Base-by-base conservation (phyloP, 2,329 filamentous ascomycete species). In the Sclerotinia minor region DNA sequence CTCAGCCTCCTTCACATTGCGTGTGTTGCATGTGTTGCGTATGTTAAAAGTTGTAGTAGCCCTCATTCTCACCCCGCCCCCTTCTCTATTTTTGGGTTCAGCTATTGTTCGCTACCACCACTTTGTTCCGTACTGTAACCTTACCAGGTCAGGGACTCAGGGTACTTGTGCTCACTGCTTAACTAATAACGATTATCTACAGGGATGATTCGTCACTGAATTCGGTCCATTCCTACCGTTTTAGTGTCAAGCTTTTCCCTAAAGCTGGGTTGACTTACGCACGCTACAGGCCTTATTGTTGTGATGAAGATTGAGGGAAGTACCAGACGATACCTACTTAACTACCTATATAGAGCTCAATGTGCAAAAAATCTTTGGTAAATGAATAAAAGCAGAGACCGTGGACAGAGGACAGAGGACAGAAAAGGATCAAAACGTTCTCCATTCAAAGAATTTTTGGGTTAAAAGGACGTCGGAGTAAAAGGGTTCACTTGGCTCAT, bases 1-100 rank as follows among this genome's bases (percentile, higher is more conserved):
- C 57, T 45, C 57, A 59, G 57, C 57, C 57, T 60, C 57, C 57
- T 21, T 59, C 9, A 32, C 9, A 59, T 59, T 59, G 57, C 38
- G 17, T 59, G 4, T 29, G 19, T 35, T 55, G 29, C 29, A 3
- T 49, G 17, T 13, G 38, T 41, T 15, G n/a, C n/a, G n/a, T n/a
- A n/a, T n/a, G n/a, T n/a, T n/a, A n/a, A n/a, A 41, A 29, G 17
- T 17, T 29, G 49, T 26, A 52, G 24, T 11, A 21, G 26, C 50
- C 6, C 26, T 26, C 52, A 5, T 15, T 15, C 8, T 19, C 24
- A 41, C 50, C 52, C 54, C 35, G 38, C 54, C 19, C 19, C 55
- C 26, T 24, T 41, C 29, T 45, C 55, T 59, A 59, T 59, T 45
- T 29, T 59, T 59, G 55, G 41, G 19, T n/a, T 59, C 57, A 19